phyloP scores from a whole-genome alignment of 2,329 filamentous ascomycete species.

The Paraphaeosphaeria minitans region DNA sequence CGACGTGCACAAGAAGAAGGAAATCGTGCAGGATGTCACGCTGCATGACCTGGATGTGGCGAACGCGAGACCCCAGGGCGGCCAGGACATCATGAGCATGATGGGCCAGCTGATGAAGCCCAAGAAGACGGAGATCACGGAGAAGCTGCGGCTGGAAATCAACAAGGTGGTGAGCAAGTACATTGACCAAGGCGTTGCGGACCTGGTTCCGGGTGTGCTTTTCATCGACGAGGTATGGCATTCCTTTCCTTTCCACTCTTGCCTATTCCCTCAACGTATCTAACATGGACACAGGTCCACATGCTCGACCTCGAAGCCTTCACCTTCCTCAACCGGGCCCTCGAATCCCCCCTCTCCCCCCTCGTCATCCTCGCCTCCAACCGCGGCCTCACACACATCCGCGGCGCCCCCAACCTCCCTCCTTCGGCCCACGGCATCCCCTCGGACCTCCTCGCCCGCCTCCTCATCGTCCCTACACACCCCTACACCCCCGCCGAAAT shows the following conservation, averaged over 20 bases:
- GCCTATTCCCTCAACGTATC: too few species aligned
- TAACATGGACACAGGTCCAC: constrained; percentile 69
- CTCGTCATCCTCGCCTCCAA: constrained; percentile 98
- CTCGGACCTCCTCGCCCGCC: constrained; percentile 86
- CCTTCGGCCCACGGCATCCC: constrained; percentile 88
- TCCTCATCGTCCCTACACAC: constrained; percentile 95
- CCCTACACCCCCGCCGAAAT: constrained; percentile 89
- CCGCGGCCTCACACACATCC: constrained; percentile 89
- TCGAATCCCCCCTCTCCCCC: constrained; percentile 91
- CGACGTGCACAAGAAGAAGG: constrained; percentile 99
- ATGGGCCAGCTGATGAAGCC: constrained; percentile 99
- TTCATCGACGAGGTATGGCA: constrained; percentile 94
- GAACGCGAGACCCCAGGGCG: constrained; percentile 92
- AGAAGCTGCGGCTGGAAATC: constrained; percentile 93
- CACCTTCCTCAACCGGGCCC: constrained; percentile 97
- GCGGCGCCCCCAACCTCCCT: constrained; percentile 71
- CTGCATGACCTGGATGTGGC: constrained; percentile 96
- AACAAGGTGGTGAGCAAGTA: constrained; percentile 99
- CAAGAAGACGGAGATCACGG: constrained; percentile 98
- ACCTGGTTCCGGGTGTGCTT: constrained; percentile 95
- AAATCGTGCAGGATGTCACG: constrained; percentile 98
- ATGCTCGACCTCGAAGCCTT: constrained; percentile 99
- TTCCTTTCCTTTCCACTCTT: not conserved
- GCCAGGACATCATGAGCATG: constrained; percentile 99
- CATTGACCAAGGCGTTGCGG: constrained; percentile 96